Evolutionary conservation across 306 rosid species (phyloP).

Genomic region (Vicia sativa): DNA sequence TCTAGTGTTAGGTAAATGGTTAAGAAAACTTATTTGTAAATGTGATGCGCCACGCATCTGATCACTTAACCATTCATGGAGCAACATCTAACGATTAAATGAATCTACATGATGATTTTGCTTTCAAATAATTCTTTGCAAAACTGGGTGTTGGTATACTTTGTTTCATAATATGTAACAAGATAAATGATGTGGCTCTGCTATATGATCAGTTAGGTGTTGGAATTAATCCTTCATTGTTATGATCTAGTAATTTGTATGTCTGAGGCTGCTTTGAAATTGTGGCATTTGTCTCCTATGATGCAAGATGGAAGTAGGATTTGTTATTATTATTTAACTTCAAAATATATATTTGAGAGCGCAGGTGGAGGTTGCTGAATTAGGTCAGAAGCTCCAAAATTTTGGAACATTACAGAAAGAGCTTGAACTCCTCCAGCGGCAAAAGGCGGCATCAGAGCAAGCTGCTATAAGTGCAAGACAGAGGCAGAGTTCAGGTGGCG

Average conservation of each 20-base stretch:
- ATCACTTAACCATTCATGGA: not conserved
- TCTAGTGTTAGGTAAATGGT: not conserved
- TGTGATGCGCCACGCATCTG: slow-evolving; percentile 12
- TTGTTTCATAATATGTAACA: not conserved
- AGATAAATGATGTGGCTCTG: slow-evolving; percentile 5
- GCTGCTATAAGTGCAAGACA: slow-evolving; percentile 72
- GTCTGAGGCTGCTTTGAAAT: not conserved
- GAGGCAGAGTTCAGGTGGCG: slow-evolving; percentile 76
- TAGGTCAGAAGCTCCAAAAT: slow-evolving; percentile 89
- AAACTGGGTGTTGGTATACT: not conserved
- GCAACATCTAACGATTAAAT: not conserved
- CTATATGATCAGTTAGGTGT: not conserved
- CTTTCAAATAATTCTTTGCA: slow-evolving; percentile 4
- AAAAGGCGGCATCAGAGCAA: slow-evolving; percentile 86
- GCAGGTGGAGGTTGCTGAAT: slow-evolving; percentile 91
- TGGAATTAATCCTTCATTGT: slow-evolving; percentile 5
- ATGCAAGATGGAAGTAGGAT: not conserved
- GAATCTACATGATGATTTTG: not conserved
- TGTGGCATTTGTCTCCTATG: slow-evolving; percentile 2
- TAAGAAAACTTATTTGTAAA: slow-evolving; percentile 16
- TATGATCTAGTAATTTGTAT: slow-evolving; percentile 6
- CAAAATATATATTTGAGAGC: slow-evolving; percentile 27
- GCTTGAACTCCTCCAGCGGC: slow-evolving; percentile 89
- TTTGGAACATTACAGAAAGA: slow-evolving; percentile 87
- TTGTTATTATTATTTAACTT: slow-evolving; percentile 13